Evolutionary conservation across 2,329 filamentous ascomycete genomes (phyloP).

Genomic region (Pyrenochaeta sp.): DNA sequence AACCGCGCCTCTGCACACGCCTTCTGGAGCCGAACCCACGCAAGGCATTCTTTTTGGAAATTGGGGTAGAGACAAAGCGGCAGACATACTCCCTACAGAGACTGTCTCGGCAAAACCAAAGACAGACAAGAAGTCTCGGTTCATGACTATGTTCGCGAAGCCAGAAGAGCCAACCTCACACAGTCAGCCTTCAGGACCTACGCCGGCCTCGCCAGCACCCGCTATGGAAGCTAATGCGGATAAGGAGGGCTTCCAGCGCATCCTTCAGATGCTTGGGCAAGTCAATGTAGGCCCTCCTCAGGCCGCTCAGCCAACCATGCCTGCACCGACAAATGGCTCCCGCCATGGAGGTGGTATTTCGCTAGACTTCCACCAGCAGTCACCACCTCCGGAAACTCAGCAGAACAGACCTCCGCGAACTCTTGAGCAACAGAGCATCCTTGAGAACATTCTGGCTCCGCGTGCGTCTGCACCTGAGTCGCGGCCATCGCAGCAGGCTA

Average conservation of each 20-base stretch:
- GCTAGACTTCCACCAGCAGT: conserved; percentile 43
- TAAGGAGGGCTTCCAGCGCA: conserved; percentile 83
- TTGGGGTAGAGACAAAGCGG: conserved; percentile 61
- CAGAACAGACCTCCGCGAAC: conserved; percentile 37
- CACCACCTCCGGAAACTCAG: conserved; percentile 39
- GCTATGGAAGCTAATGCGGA: conserved; percentile 66
- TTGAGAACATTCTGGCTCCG: conserved; percentile 47
- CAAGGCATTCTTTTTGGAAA: conserved; percentile 81
- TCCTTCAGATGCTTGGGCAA: conserved; percentile 81
- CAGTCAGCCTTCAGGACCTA: conserved; percentile 20
- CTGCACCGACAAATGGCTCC: conserved; percentile 37
- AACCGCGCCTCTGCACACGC: conserved; percentile 58
- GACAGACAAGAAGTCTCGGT: conserved; percentile 80
- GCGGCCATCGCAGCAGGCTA: conserved; percentile 38
- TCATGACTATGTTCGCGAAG: conserved; percentile 74
- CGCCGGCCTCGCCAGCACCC: conserved; percentile 34
- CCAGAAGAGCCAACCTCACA: conserved; percentile 46
- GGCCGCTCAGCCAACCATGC: conserved; percentile 26
- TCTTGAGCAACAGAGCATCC: conserved; percentile 46
- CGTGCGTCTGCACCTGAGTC: conserved; percentile 40
- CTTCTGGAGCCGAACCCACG: conserved; percentile 70
- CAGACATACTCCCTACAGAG: conserved; percentile 44
- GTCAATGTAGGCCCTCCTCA: conserved; percentile 32
- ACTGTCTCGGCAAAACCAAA: conserved; percentile 48
- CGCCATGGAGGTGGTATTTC: conserved; percentile 42